Evolutionary conservation across 306 rosid species (phyloP).

Genomic region (Cicer judaicum): DNA sequence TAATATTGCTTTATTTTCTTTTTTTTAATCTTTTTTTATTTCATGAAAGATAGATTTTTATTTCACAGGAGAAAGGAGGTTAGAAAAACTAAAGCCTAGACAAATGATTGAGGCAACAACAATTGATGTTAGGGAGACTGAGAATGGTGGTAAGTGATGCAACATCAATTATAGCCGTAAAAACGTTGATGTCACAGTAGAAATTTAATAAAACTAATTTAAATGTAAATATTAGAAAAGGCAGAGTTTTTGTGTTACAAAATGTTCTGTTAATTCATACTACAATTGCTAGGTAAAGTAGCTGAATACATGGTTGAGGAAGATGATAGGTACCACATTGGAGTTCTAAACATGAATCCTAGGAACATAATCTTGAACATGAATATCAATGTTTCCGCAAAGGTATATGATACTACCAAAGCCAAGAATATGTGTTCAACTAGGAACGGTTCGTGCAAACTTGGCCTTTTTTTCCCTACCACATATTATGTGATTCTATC

Average conservation of each 20-base stretch:
- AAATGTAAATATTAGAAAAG: background rate
- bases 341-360: conserved; percentile 57
- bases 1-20: background rate
- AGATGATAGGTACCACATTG: conserved; percentile 68
- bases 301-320: conserved; percentile 62
- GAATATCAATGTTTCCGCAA: conserved; percentile 61
- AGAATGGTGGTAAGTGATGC: conserved; percentile 47
- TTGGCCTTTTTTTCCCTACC: conserved; percentile 57
- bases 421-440: conserved; percentile 65
- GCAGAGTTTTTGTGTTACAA: background rate
- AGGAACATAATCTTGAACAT: conserved; percentile 55
- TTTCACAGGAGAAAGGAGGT: conserved; percentile 56
- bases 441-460: conserved; percentile 57
- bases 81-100: conserved; percentile 48
- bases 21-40: background rate
- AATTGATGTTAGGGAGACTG: conserved; percentile 27
- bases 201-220: too few relatives aligned
- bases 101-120: conserved; percentile 16
- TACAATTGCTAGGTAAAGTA: conserved; percentile 55
- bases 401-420: conserved; percentile 62
- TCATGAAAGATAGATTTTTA: conserved; percentile 2
- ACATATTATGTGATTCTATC: conserved; percentile 56
- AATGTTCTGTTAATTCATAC: background rate
- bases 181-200: too few relatives aligned
- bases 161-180: too few relatives aligned